Evolutionary conservation across 2,329 filamentous ascomycete genomes (phyloP).

Genomic region (Immersiporthe knoxdaviesiana): DNA sequence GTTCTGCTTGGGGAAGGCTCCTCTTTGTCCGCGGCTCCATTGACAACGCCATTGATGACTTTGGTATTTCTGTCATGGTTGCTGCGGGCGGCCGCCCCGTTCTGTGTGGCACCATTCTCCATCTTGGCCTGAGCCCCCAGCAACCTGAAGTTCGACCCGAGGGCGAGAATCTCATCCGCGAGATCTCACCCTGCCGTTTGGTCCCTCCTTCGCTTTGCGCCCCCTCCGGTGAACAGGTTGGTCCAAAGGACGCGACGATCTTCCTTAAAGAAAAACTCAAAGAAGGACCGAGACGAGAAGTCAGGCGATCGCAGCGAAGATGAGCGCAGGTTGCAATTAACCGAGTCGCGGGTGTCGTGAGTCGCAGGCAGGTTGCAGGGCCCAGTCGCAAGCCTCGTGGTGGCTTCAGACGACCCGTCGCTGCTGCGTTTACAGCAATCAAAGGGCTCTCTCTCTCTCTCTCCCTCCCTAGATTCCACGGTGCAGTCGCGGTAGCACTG

Average conservation of each 20-base stretch:
- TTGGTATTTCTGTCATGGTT: constrained; percentile 58
- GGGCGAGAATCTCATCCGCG: constrained; percentile 31
- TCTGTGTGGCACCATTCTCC: constrained; percentile 52
- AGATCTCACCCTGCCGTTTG: constrained; percentile 30
- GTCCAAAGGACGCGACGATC: not conserved
- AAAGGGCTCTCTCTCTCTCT: not conserved
- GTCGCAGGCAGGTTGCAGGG: constrained; percentile 16
- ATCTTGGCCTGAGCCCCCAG: constrained; percentile 33
- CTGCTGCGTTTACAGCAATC: not conserved
- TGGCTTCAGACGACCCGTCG: not conserved
- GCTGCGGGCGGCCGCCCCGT: constrained; percentile 55
- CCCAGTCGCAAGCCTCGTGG: constrained; percentile 5
- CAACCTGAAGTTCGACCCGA: constrained; percentile 14
- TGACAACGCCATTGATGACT: constrained; percentile 46
- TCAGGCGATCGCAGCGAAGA: constrained; percentile 10
- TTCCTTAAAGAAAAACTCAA: not conserved
- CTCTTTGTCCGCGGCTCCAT: constrained; percentile 41
- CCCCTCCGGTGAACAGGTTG: not conserved
- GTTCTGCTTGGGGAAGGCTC: constrained; percentile 40
- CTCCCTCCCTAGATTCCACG: no score
- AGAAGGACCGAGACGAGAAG: constrained; percentile 1
- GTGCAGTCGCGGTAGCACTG: not conserved
- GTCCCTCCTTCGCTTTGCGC: constrained; percentile 7
- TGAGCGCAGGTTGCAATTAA: not conserved
- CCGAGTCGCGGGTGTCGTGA: constrained; percentile 1